phyloP scores from a whole-genome alignment of 2,329 filamentous ascomycete genomes.

The Neocucurbitaria cava region DNA sequence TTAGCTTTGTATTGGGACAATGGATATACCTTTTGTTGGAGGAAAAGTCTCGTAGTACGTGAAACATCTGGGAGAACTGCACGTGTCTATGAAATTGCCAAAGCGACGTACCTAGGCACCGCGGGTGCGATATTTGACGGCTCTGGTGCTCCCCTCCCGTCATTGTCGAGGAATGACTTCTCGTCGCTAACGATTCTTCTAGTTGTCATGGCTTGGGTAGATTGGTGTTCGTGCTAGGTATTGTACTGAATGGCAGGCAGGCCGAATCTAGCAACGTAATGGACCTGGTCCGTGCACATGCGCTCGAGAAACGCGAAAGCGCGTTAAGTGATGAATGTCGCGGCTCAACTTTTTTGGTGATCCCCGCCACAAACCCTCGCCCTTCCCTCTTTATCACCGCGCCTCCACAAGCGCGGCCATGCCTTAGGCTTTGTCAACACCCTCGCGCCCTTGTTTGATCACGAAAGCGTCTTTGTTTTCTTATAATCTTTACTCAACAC shows the following conservation, averaged over 20 bases:
- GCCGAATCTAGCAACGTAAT: constrained; percentile 24
- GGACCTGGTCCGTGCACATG: constrained; percentile 20
- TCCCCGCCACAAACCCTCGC: constrained; percentile 14
- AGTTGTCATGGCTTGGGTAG: constrained; percentile 66
- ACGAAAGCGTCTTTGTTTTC: constrained; percentile 1
- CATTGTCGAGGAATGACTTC: constrained; percentile 66
- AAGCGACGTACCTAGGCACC: constrained; percentile 73
- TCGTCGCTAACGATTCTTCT: constrained; percentile 70
- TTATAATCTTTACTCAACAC: constrained; percentile 4
- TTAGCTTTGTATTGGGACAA: neutral
- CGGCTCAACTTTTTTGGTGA: constrained; percentile 17
- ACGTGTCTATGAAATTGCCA: neutral
- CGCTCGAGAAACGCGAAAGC: constrained; percentile 15
- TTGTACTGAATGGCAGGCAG: neutral
- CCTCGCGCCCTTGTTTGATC: constrained; percentile 20
- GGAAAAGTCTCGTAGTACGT: neutral
- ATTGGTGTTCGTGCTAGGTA: constrained; percentile 3
- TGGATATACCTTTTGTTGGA: neutral
- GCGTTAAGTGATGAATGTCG: constrained; percentile 12
- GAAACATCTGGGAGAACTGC: neutral
- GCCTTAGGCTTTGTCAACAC: constrained; percentile 19
- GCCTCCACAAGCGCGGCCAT: constrained; percentile 10
- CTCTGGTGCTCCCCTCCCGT: constrained; percentile 39
- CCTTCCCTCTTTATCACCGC: constrained; percentile 7
- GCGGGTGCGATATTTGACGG: constrained; percentile 81